Percentiles rank a stretch among this genome's conserved stretches.
These are phyloP conservation scores for Vitellaria paradoxa DNA, from an alignment of 179 eudicot genomes.

Conservation along the genomic window DNA sequence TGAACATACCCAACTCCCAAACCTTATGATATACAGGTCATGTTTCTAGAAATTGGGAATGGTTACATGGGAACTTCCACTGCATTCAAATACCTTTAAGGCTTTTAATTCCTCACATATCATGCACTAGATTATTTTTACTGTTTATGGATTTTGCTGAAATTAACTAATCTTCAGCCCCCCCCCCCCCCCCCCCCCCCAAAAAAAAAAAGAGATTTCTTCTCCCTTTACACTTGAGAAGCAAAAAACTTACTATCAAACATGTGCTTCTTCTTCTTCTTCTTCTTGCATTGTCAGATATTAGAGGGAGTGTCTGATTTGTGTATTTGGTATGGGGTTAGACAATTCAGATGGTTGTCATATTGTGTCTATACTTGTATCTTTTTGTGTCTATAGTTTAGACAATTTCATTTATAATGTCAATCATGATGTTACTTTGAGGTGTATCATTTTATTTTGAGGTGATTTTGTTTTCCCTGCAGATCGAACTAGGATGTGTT, in stretches of 20 bases:
- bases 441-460: not conserved
- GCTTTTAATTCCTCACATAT: not conserved
- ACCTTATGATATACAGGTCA: not conserved
- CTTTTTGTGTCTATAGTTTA: no score
- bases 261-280: not conserved
- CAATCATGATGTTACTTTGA: no score
- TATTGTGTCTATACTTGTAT: no score
- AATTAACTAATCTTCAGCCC: no score
- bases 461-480: constrained; percentile 14
- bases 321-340: not conserved
- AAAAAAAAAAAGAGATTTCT: not conserved
- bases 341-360: not conserved
- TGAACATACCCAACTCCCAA: not conserved
- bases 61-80: not conserved
- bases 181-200: no score
- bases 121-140: not conserved
- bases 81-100: not conserved
- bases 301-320: not conserved
- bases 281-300: not conserved
- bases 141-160: not conserved
- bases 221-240: not conserved
- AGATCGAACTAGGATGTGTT: constrained; percentile 72
- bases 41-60: not conserved
- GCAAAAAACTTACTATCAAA: not conserved
- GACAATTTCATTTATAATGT: no score